Conservation (phyloP, 495 filamentous ascomycete genomes). For the Aspergillus hancockii region DNA sequence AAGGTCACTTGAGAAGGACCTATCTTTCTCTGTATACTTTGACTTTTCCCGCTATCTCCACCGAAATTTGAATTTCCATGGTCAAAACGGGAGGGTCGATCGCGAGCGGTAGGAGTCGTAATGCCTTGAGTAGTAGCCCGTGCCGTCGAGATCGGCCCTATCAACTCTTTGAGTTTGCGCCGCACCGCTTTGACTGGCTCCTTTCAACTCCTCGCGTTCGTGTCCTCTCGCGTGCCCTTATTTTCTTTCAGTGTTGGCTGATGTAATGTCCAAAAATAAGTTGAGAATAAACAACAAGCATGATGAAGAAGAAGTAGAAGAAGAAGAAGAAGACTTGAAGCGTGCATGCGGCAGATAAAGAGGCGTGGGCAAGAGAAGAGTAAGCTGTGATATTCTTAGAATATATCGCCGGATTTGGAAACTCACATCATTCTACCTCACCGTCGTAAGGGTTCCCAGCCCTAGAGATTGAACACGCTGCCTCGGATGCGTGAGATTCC, state of each 20-base stretch:
- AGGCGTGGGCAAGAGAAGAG: neutral
- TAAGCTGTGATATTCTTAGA: neutral
- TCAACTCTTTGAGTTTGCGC: neutral
- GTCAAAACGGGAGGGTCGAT: neutral
- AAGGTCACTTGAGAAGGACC: too few species aligned
- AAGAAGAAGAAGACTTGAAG: neutral
- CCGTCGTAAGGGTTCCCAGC: neutral
- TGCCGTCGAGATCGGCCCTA: neutral
- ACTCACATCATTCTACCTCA: neutral
- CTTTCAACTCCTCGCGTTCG: neutral
- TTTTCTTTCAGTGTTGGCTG: neutral
- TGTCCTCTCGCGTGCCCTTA: neutral
- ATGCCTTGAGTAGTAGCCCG: neutral
- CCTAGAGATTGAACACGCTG: neutral
- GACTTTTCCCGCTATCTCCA: neutral
- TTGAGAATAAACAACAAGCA: neutral
- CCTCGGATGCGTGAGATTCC: neutral
- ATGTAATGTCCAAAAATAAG: constrained; percentile 1
- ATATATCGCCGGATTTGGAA: neutral
- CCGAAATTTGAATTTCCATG: neutral
- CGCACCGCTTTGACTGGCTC: neutral
- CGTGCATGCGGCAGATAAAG: constrained; percentile 2
- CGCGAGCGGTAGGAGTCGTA: neutral
- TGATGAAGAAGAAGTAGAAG: too few species aligned
- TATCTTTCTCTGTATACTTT: neutral